Evolutionary conservation across 2,329 filamentous ascomycete genomes (phyloP).

Genomic region (Sporothrix protearum): DNA sequence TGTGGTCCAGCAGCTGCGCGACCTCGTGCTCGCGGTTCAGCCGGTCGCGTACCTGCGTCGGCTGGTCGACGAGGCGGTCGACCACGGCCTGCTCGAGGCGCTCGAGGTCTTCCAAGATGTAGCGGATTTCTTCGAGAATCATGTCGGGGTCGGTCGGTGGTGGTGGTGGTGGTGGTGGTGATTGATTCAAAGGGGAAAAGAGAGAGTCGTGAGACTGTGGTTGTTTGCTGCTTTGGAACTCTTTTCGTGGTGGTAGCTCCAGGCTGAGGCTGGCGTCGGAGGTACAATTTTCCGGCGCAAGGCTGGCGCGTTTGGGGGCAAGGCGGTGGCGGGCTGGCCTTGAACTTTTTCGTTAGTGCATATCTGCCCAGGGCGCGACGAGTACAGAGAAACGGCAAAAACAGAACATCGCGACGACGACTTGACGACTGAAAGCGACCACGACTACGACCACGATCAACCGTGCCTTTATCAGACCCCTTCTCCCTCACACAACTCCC

Average conservation of each 20-base stretch:
- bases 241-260: not conserved
- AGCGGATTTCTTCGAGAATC: constrained; percentile 90
- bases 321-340: constrained; percentile 12
- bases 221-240: not conserved
- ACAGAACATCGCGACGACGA: not conserved
- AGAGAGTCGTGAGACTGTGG: not conserved
- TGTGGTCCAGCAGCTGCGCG: constrained; percentile 77
- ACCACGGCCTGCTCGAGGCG: constrained; percentile 90
- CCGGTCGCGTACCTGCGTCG: constrained; percentile 86
- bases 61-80: constrained; percentile 83
- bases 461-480: not conserved
- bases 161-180: not conserved
- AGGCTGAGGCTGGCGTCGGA: constrained; percentile 10
- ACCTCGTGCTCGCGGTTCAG: constrained; percentile 91
- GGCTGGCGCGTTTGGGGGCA: constrained; percentile 15
- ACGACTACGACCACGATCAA: not conserved
- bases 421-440: constrained; percentile 5
- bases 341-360: constrained; percentile 23
- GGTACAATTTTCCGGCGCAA: constrained; percentile 25
- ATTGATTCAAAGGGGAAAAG: too few relatives aligned
- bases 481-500: not conserved
- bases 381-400: not conserved
- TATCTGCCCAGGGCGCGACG: not conserved
- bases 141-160: constrained; percentile 50
- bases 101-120: constrained; percentile 94